phyloP scores from a whole-genome alignment of 1,284 basidiomycete genomes.

The Boletus semigastroideus region DNA sequence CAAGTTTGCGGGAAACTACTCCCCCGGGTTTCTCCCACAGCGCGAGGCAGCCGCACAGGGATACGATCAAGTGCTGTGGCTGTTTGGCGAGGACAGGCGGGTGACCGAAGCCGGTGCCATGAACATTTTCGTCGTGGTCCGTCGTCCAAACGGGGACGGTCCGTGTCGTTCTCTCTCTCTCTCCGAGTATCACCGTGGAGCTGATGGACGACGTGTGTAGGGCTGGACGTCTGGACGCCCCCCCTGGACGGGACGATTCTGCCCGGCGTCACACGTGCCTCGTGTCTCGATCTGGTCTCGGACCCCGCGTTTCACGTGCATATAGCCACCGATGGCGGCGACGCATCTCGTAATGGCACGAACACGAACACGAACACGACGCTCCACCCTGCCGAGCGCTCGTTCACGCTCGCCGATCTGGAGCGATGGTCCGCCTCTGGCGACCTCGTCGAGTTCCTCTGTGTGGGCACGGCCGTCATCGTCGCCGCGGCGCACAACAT shows the following conservation, averaged over 20 bases:
- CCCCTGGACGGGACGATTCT: constrained; percentile 75
- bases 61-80: constrained; percentile 71
- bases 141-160: constrained; percentile 44
- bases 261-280: constrained; percentile 75
- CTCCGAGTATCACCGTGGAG: no score
- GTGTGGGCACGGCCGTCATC: constrained; percentile 58
- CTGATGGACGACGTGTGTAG: constrained; percentile 22
- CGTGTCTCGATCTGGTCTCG: constrained; percentile 60
- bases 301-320: constrained; percentile 24
- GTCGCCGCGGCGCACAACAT: constrained; percentile 41
- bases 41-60: constrained; percentile 61
- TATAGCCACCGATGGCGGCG: constrained; percentile 13
- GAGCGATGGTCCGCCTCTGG: constrained; percentile 46
- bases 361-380: no score
- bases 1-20: constrained; percentile 73
- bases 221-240: constrained; percentile 68
- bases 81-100: constrained; percentile 34
- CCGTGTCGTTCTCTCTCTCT: constrained; percentile 10
- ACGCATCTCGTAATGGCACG: no score
- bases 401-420: constrained; percentile 65
- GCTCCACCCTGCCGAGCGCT: constrained; percentile 59
- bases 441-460: constrained; percentile 66
- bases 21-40: constrained; percentile 67
- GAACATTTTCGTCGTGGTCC: constrained; percentile 62
- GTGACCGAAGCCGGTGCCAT: constrained; percentile 58